These are phyloP conservation scores for Crataegus laevigata DNA, from an alignment of 306 rosid species.

Conservation along the genomic window DNA sequence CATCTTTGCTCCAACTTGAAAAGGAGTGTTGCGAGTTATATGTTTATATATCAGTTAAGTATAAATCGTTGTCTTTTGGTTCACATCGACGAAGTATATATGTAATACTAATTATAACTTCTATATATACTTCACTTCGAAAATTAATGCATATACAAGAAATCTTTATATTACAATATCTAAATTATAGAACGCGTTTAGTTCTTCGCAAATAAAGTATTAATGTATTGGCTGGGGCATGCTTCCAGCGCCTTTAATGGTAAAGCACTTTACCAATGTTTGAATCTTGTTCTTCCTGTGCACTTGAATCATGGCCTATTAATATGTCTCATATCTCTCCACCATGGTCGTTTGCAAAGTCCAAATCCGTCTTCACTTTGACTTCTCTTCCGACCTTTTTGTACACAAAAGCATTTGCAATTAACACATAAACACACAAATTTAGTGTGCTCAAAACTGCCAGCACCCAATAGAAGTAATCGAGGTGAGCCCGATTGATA, in stretches of 20 bases:
- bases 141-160: too few species aligned
- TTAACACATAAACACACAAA: slow-evolving; percentile 36
- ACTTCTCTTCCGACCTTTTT: slow-evolving; percentile 33
- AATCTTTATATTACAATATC: not conserved
- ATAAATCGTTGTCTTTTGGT: too few species aligned
- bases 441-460: slow-evolving; percentile 49
- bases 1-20: too few species aligned
- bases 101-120: too few species aligned
- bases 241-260: not conserved
- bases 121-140: too few species aligned
- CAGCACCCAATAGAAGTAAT: slow-evolving; percentile 53
- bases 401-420: slow-evolving; percentile 49
- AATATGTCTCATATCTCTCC: not conserved
- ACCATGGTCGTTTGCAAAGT: not conserved
- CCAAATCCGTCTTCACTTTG: not conserved
- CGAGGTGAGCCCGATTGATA: slow-evolving; percentile 57
- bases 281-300: not conserved
- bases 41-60: too few species aligned
- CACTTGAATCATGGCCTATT: too few species aligned
- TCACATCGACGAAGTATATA: too few species aligned
- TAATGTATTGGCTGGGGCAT: not conserved
- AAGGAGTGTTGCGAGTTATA: too few species aligned
- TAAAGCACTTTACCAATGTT: not conserved
- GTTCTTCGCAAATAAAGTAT: too few species aligned
- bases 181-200: not conserved